Evolutionary conservation across 257 asterid species (phyloP).

Genomic region (Solanum chmielewskii): DNA sequence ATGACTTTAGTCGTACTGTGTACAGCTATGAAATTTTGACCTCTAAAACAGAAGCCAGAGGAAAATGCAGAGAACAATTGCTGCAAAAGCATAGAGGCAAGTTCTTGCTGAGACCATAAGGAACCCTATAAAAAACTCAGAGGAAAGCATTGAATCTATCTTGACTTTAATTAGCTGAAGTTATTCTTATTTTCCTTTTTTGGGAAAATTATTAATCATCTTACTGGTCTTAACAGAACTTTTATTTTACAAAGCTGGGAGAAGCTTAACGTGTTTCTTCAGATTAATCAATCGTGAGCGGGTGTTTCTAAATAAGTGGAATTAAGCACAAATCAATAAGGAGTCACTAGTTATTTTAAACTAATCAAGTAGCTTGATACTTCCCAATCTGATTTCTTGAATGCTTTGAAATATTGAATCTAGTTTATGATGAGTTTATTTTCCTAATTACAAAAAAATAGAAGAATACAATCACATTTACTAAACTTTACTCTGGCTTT

Average conservation of each 20-base stretch:
- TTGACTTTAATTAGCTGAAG: not conserved
- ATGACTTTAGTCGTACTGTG: slow-evolving; percentile 1
- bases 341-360: not conserved
- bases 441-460: not conserved
- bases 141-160: not conserved
- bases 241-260: not conserved
- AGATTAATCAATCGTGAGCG: not conserved
- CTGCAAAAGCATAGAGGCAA: not conserved
- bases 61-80: not conserved
- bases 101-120: not conserved
- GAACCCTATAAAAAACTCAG: not conserved
- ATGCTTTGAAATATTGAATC: not conserved
- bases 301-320: not conserved
- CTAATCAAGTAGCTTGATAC: not conserved
- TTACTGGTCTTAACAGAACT: not conserved
- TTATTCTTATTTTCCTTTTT: not conserved
- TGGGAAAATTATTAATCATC: not conserved
- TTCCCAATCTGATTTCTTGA: not conserved
- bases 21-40: not conserved
- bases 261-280: not conserved
- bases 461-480: not conserved
- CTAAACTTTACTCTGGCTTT: not conserved
- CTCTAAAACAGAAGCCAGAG: not conserved
- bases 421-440: not conserved
- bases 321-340: not conserved